phyloP scores from a whole-genome alignment of 495 filamentous ascomycete genomes.

The Xylaria castorea region DNA sequence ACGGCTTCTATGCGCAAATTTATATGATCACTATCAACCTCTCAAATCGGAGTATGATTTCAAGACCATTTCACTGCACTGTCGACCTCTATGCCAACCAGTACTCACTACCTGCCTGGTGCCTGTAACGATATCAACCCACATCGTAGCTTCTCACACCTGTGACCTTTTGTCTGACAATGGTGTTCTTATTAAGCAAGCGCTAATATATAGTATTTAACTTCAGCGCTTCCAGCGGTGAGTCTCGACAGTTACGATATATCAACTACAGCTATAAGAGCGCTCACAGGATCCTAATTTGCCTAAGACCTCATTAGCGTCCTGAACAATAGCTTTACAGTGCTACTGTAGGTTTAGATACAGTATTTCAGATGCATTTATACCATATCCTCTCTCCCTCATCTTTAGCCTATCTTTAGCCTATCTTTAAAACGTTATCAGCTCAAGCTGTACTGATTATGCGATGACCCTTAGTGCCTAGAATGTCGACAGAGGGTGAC shows the following conservation, averaged over 20 bases:
- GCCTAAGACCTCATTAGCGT: background rate
- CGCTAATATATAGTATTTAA: background rate
- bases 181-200: background rate
- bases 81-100: background rate
- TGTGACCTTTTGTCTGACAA: background rate
- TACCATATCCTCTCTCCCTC: background rate
- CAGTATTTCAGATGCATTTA: background rate
- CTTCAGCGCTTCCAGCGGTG: background rate
- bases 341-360: too few relatives aligned
- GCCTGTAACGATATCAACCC: background rate
- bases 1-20: background rate
- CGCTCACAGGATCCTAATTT: background rate
- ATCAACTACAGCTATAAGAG: background rate
- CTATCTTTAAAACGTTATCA: background rate
- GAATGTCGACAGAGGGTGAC: background rate
- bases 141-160: background rate
- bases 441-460: background rate
- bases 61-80: background rate
- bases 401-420: background rate
- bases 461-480: background rate
- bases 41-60: background rate
- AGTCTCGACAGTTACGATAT: background rate
- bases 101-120: background rate
- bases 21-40: background rate
- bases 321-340: background rate